Evolutionary conservation across 75 land plant species (phyloP).

Genomic region (Cryptomeria japonica): DNA sequence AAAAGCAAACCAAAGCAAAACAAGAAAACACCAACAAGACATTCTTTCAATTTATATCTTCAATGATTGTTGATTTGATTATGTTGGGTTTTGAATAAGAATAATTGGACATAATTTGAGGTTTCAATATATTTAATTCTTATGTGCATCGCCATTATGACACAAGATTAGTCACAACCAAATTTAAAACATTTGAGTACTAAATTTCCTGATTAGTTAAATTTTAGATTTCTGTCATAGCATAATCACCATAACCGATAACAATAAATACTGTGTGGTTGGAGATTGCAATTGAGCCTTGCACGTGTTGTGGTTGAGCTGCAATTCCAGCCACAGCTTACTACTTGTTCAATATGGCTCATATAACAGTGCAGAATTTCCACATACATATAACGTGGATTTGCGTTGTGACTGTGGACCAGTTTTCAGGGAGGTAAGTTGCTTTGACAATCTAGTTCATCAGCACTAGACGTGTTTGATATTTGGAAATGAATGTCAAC

Average conservation of each 20-base stretch:
- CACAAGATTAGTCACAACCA: no score
- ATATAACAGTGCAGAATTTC: background rate
- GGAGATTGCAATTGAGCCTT: background rate
- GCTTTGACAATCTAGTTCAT: background rate
- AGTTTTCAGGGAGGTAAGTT: background rate
- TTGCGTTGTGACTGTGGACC: background rate
- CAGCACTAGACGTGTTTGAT: background rate
- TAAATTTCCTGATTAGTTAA: background rate
- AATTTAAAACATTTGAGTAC: no score
- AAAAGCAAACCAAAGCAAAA: background rate
- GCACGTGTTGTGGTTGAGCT: background rate
- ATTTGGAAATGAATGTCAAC: background rate
- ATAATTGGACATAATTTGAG: background rate
- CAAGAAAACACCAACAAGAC: background rate
- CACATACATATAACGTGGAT: background rate
- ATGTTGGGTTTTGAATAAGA: background rate
- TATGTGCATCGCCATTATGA: no score
- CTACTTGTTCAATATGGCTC: background rate
- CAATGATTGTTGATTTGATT: background rate
- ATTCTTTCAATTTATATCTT: background rate
- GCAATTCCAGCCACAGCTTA: background rate
- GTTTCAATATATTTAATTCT: background rate
- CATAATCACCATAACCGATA: background rate
- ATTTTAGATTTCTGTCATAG: background rate
- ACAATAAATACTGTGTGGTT: background rate